Percentiles rank a stretch among this genome's conserved stretches.
Evolutionary conservation across 352 stramenopile genomes (phyloP).

Genomic region (Globisporangium mamillatum): DNA sequence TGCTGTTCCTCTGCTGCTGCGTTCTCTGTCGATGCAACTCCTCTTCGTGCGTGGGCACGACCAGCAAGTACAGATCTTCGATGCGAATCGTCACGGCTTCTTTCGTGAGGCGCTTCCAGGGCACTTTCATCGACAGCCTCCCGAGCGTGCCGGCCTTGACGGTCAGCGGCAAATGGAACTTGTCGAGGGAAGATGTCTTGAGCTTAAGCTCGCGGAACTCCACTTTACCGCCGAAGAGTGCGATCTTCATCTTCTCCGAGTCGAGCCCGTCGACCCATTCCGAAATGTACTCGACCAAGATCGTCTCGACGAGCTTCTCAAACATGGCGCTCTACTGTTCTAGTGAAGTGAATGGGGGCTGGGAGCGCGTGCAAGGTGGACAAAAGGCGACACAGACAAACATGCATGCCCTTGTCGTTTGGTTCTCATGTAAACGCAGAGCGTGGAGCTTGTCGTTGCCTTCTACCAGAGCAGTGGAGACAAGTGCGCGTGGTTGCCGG

Average conservation of each 20-base stretch:
- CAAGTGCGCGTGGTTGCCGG: not conserved
- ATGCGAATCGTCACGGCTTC: slow-evolving; percentile 74
- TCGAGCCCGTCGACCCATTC: slow-evolving; percentile 85
- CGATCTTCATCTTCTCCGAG: slow-evolving; percentile 87
- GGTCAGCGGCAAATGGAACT: slow-evolving; percentile 75
- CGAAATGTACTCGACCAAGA: slow-evolving; percentile 84
- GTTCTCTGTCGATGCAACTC: slow-evolving; percentile 38
- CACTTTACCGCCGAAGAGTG: slow-evolving; percentile 78
- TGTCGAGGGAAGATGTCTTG: slow-evolving; percentile 60
- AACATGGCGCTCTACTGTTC: slow-evolving; percentile 46
- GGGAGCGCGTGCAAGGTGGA: not conserved
- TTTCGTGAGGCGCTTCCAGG: slow-evolving; percentile 81
- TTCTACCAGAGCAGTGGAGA: not conserved
- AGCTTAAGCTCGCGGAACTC: slow-evolving; percentile 79
- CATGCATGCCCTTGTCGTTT: not conserved
- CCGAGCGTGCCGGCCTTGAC: slow-evolving; percentile 74
- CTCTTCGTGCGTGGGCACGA: slow-evolving; percentile 63
- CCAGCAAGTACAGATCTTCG: slow-evolving; percentile 72
- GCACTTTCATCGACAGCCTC: slow-evolving; percentile 73
- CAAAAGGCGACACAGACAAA: not conserved
- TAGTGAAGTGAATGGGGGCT: not conserved
- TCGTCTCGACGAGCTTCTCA: slow-evolving; percentile 81
- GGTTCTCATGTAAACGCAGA: not conserved
- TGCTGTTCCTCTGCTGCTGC: slow-evolving; percentile 8
- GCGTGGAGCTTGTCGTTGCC: not conserved